Percentiles rank a stretch among this genome's conserved stretches.
Conservation (phyloP, 148 eudicot genomes). For the Chenopodium quinoa region DNA sequence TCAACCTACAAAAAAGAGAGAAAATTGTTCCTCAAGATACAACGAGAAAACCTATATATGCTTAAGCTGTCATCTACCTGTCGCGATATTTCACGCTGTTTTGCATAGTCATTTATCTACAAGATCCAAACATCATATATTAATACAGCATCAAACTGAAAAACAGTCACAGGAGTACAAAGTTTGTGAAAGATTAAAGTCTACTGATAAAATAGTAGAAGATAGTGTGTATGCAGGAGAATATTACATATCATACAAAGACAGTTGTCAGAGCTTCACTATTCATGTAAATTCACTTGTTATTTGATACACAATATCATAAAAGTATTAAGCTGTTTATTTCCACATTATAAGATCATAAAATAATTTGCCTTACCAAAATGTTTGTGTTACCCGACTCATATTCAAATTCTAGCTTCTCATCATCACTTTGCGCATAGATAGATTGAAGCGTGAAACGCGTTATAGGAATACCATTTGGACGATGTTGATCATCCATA, state of each 20-base stretch:
- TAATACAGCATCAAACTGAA: constrained; percentile 4
- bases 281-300: not conserved
- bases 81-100: constrained; percentile 76
- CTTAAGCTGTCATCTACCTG: constrained; percentile 54
- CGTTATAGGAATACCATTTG: constrained; percentile 97
- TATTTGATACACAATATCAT: not conserved
- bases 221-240: not conserved
- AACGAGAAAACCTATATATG: not conserved
- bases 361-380: constrained; percentile 52
- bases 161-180: not conserved
- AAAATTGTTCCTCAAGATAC: not conserved
- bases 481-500: constrained; percentile 96
- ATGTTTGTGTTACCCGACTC: constrained; percentile 96
- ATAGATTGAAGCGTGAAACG: constrained; percentile 92
- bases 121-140: constrained; percentile 18
- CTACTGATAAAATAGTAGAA: too few species aligned
- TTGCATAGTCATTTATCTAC: constrained; percentile 71
- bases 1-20: constrained; percentile 53
- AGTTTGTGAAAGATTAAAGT: too few species aligned
- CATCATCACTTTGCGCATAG: constrained; percentile 93
- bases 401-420: constrained; percentile 92
- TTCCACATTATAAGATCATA: not conserved
- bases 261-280: not conserved
- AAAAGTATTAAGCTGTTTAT: not conserved
- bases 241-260: not conserved